Evolutionary conservation across 345 rosid genomes (phyloP), one percentile per base, ranked within the genome.

Genomic region (Jatropha curcas): DNA sequence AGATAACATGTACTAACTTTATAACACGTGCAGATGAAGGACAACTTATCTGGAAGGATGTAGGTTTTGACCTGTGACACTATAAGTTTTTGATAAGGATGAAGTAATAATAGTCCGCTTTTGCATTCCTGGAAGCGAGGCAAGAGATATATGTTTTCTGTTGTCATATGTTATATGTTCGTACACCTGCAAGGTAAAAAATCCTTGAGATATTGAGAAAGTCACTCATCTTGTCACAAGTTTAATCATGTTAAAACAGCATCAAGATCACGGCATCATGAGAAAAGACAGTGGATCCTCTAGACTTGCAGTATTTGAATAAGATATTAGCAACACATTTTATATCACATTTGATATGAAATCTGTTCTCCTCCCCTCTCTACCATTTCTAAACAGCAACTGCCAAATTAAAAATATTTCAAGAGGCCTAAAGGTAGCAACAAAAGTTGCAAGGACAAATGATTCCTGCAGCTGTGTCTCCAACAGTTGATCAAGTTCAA

Each of bases 41-140:
- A 68, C 60, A 67, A 59, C 22, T 31, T 43, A 60, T 30, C 12
- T 19, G 39, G 41, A 4, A 53, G 51, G 70, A 45, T 72, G 35
- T 41, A 25, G 63, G 31, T 51, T 71, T 60, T 71, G 37, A 88
- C 90, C 93, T 76, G 83, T 86, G 71, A 86, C 81, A n/a, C 84
- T 79, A 62, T 79, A 86, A 41, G 90, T 82, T 83, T 88, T 86
- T 37, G 86, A 86, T 31, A 88, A 72, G 39, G 93, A 88, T 50
- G 86, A 85, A 11, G 90, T 88, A 64, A 85, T 81, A 78, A 86
- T 82, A 12, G 92, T 86, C 65, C 83, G 76, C 71, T 74, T 82
- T 68, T 83, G 83, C 90, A 86, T 86, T 77, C 90, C 86, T n/a
- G 88, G 83, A 72, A 85, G 82, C 1, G 82, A 72, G 62, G 89